Evolutionary conservation across 148 eudicot genomes (phyloP).

Genomic region (Vaccinium vitisidaea): DNA sequence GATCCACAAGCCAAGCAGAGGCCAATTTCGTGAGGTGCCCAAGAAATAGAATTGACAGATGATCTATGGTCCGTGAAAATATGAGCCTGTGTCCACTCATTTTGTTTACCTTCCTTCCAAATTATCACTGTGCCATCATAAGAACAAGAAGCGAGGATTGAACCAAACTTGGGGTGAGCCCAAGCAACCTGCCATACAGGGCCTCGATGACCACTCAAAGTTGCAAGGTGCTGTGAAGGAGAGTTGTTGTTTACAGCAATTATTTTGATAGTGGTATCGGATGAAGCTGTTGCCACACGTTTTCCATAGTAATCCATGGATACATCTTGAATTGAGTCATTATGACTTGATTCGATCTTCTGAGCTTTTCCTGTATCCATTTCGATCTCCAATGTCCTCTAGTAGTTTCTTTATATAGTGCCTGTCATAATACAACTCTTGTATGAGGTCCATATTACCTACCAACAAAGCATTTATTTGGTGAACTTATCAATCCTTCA

Average conservation of each 20-base stretch:
- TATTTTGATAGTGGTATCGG: constrained; percentile 69
- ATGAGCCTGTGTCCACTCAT: constrained; percentile 78
- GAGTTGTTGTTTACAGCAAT: constrained; percentile 53
- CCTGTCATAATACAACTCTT: background rate
- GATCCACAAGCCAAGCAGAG: constrained; percentile 91
- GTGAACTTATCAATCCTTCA: background rate
- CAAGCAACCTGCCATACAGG: constrained; percentile 95
- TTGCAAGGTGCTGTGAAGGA: constrained; percentile 64
- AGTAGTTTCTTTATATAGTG: background rate
- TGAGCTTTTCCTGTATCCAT: constrained; percentile 61
- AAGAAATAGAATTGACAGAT: constrained; percentile 83
- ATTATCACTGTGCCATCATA: constrained; percentile 87
- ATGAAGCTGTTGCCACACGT: constrained; percentile 81
- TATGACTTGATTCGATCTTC: constrained; percentile 83
- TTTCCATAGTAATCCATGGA: constrained; percentile 93
- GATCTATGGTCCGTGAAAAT: constrained; percentile 78
- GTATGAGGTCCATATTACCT: background rate
- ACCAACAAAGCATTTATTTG: background rate
- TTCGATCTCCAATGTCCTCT: background rate
- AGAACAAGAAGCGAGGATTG: constrained; percentile 81
- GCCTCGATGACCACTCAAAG: constrained; percentile 78
- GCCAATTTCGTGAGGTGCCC: constrained; percentile 93
- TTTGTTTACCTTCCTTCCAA: constrained; percentile 90
- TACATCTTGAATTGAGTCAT: constrained; percentile 78
- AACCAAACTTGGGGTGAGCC: constrained; percentile 95